Percentiles rank a stretch among this genome's conserved stretches.
These are phyloP conservation scores for Misopates orontium DNA, from an alignment of 257 asterid genomes.

Conservation along the genomic window DNA sequence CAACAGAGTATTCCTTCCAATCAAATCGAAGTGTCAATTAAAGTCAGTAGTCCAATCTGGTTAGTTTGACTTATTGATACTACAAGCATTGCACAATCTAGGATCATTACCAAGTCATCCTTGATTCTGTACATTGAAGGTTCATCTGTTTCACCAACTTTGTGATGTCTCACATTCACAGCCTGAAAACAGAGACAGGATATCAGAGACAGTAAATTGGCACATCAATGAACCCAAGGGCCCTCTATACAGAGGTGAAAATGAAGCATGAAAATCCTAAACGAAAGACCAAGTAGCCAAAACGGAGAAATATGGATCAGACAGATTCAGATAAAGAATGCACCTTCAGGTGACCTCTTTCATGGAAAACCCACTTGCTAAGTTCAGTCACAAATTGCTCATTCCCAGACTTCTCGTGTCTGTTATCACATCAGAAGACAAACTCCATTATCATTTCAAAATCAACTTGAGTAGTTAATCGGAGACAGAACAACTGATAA, in stretches of 20 bases:
- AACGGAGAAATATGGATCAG: conserved; percentile 2
- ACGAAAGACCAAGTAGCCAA: conserved; percentile 20
- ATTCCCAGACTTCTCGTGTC: conserved; percentile 75
- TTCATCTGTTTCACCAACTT: conserved; percentile 77
- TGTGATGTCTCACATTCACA: conserved; percentile 70
- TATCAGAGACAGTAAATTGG: not conserved
- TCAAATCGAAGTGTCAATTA: conserved; percentile 27
- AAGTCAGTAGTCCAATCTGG: conserved; percentile 10
- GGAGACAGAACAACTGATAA: not conserved
- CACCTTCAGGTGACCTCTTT: conserved; percentile 84
- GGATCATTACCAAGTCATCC: conserved; percentile 70
- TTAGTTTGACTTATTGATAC: conserved; percentile 16
- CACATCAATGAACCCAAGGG: not conserved
- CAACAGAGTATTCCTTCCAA: conserved; percentile 75
- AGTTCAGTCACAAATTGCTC: conserved; percentile 73
- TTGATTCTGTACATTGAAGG: conserved; percentile 89
- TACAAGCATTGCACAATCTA: conserved; percentile 17
- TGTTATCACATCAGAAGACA: conserved; percentile 35
- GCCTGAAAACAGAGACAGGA: conserved; percentile 51
- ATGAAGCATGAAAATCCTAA: conserved; percentile 3
- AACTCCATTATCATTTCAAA: conserved; percentile 18
- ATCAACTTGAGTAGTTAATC: not conserved
- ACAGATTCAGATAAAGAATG: conserved; percentile 11
- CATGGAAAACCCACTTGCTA: conserved; percentile 94
- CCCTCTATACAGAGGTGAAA: not conserved